These are phyloP conservation scores for Pleurotus pulmonarius DNA, from an alignment of 768 basidiomycete genomes.

Conservation along the genomic window DNA sequence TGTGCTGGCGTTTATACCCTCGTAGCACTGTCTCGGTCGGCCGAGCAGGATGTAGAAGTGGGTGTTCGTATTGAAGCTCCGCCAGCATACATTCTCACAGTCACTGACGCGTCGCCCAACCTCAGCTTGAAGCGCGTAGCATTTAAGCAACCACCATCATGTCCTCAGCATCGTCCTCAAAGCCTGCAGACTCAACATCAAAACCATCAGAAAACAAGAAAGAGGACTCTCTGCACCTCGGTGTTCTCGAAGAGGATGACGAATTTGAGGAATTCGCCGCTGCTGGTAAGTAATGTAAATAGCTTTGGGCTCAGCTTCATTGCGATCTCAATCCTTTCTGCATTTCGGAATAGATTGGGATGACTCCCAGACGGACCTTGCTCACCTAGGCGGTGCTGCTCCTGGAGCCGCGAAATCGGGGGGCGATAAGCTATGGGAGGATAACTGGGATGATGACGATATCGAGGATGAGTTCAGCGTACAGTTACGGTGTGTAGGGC, in stretches of 20 bases:
- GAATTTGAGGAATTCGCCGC: conserved; percentile 93
- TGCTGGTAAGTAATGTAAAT: conserved; percentile 54
- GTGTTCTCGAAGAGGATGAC: conserved; percentile 95
- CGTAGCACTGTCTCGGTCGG: too few relatives aligned
- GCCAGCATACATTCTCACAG: too few relatives aligned
- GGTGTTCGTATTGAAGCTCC: too few relatives aligned
- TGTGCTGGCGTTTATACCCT: too few relatives aligned
- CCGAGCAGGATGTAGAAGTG: too few relatives aligned
- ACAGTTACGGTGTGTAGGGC: conserved; percentile 75
- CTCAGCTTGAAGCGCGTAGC: neutral
- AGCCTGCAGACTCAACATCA: conserved; percentile 32
- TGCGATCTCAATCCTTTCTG: neutral
- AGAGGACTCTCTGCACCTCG: conserved; percentile 58
- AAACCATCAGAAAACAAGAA: conserved; percentile 39
- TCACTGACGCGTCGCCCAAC: neutral
- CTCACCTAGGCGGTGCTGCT: conserved; percentile 69
- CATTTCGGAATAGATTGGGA: conserved; percentile 67
- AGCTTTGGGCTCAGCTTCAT: neutral
- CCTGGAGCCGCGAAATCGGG: conserved; percentile 76
- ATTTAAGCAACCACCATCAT: conserved; percentile 17
- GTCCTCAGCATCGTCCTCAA: conserved; percentile 47
- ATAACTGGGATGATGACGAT: conserved; percentile 99
- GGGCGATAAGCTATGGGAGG: conserved; percentile 96
- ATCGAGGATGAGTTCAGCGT: conserved; percentile 96
- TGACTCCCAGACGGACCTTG: conserved; percentile 78